These are phyloP conservation scores for Aristolochia fimbriata DNA, from an alignment of 164 flowering plant species.

Conservation along the genomic window DNA sequence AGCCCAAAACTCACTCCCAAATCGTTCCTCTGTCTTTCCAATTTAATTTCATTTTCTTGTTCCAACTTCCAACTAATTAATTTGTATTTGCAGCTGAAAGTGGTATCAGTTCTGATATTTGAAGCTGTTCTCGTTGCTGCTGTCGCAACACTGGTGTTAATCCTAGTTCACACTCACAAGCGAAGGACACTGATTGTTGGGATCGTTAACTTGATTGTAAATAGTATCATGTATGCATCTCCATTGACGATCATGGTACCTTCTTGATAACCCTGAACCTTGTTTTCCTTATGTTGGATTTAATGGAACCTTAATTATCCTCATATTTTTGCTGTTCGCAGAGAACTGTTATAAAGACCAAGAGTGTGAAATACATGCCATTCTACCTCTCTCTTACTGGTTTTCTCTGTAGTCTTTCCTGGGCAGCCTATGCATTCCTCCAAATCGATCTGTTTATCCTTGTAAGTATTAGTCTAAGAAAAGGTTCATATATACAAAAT, in stretches of 20 bases:
- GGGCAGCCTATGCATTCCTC: conserved; percentile 50
- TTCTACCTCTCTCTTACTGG: conserved; percentile 35
- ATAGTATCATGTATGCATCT: conserved; percentile 54
- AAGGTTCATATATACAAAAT: no score
- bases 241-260: conserved; percentile 31
- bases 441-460: conserved; percentile 37
- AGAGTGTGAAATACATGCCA: conserved; percentile 69
- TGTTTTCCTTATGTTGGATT: no score
- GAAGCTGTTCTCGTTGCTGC: conserved; percentile 22
- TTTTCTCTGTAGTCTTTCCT: conserved; percentile 34
- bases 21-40: no score
- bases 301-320: no score
- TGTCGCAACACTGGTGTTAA: conserved; percentile 18
- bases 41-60: no score
- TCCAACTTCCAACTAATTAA: no score
- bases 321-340: conserved; percentile 11
- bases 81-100: conserved; percentile 10
- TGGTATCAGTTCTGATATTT: neutral
- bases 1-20: neutral
- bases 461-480: conserved; percentile 20
- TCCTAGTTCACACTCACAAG: conserved; percentile 11
- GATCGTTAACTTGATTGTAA: conserved; percentile 36
- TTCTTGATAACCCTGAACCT: no score
- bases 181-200: conserved; percentile 42
- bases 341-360: conserved; percentile 55